These are phyloP conservation scores for Backusella circina DNA, from an alignment of 192 early-diverging fungal species.

Conservation along the genomic window DNA sequence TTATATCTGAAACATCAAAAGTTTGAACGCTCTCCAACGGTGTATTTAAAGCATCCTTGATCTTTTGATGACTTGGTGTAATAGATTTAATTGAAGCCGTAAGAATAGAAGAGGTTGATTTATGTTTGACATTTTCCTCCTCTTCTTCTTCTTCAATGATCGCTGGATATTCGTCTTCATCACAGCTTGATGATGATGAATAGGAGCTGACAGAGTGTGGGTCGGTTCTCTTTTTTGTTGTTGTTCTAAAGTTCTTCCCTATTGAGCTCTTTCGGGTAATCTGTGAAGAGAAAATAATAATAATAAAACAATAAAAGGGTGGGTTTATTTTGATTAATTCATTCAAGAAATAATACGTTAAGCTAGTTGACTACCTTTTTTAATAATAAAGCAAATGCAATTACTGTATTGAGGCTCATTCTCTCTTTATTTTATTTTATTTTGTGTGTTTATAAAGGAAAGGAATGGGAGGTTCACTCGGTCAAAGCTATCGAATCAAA, in stretches of 20 bases:
- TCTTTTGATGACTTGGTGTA: background rate
- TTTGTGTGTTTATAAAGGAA: constrained; percentile 1
- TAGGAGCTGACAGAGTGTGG: background rate
- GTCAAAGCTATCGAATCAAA: background rate
- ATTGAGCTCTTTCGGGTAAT: background rate
- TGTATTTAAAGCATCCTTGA: background rate
- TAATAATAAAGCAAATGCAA: constrained; percentile 14
- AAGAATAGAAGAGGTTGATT: background rate
- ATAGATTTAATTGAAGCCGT: background rate
- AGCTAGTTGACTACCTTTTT: constrained; percentile 20
- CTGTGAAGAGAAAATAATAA: background rate
- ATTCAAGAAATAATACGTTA: background rate
- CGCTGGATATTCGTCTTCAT: background rate
- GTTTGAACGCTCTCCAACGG: background rate
- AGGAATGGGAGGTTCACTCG: background rate
- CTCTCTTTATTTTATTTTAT: constrained; percentile 5
- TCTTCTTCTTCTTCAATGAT: background rate
- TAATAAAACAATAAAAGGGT: background rate
- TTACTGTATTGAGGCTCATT: constrained; percentile 22
- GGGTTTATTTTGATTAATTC: too few species aligned
- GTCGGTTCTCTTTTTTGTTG: background rate
- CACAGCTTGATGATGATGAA: background rate
- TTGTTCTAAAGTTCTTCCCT: background rate
- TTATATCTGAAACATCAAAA: background rate
- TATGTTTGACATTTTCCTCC: background rate